Conservation (phyloP, 106 monocot species). For the Vanilla planifolia region DNA sequence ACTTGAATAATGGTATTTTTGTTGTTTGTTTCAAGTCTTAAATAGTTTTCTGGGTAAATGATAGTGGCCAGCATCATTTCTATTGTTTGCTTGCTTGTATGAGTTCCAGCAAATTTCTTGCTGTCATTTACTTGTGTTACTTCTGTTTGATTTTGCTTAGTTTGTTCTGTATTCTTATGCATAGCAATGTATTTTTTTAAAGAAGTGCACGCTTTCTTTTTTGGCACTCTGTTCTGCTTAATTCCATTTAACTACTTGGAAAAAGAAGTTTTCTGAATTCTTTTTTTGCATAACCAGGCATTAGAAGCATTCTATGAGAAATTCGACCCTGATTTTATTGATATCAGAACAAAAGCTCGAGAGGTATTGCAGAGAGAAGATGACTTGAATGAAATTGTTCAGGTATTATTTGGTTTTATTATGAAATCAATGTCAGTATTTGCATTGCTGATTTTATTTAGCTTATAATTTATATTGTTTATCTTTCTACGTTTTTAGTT, state of each 20-base stretch:
- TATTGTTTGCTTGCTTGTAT: neutral
- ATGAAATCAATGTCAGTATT: neutral
- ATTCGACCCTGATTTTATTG: conserved; percentile 93
- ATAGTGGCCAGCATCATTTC: neutral
- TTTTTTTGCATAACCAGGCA: conserved; percentile 37
- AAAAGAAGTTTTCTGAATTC: neutral
- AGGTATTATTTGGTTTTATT: conserved; percentile 41
- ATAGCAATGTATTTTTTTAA: no score
- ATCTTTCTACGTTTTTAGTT: neutral
- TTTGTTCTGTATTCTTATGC: neutral
- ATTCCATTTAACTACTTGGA: neutral
- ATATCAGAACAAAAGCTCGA: conserved; percentile 97
- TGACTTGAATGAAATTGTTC: conserved; percentile 99
- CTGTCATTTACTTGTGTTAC: no score
- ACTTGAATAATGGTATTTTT: neutral
- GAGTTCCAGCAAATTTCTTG: no score
- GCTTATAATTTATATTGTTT: neutral
- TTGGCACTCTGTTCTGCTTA: neutral
- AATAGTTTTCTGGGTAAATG: neutral
- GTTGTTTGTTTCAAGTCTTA: neutral
- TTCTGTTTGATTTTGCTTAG: neutral
- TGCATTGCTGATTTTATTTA: neutral
- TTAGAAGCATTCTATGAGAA: conserved; percentile 96
- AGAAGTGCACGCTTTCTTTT: no score
- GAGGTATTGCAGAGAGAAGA: conserved; percentile 99